Evolutionary conservation across 1,284 basidiomycete genomes (phyloP).

Genomic region (Ustilago trichophora): DNA sequence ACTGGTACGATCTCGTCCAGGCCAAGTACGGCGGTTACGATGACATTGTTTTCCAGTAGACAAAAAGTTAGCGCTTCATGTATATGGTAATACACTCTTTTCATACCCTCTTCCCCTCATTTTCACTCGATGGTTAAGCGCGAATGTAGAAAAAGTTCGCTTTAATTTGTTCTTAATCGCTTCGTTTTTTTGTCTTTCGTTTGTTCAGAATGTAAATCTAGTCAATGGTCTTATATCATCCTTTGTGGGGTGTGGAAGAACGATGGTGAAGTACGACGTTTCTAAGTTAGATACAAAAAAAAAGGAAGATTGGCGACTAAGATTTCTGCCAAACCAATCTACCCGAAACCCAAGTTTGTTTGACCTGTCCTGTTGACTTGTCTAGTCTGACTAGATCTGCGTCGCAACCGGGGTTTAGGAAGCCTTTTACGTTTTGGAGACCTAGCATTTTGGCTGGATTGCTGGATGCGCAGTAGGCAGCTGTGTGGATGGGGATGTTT

Average conservation of each 20-base stretch:
- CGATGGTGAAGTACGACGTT: no score
- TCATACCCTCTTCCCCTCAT: no score
- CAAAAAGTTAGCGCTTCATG: not conserved
- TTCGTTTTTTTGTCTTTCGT: no score
- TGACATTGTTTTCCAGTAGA: slow-evolving; percentile 37
- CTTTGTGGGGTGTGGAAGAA: no score
- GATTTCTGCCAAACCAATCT: slow-evolving; percentile 57
- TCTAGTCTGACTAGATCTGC: slow-evolving; percentile 80
- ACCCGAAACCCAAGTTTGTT: slow-evolving; percentile 83
- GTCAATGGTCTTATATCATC: no score
- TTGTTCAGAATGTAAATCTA: no score
- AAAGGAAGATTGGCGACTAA: no score
- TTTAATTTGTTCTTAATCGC: no score
- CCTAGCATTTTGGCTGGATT: slow-evolving; percentile 84
- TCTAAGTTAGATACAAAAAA: no score
- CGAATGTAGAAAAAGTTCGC: no score
- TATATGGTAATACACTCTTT: no score
- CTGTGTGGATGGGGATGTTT: slow-evolving; percentile 80
- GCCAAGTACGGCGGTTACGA: slow-evolving; percentile 48
- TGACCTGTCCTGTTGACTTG: slow-evolving; percentile 74
- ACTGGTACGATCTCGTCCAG: slow-evolving; percentile 53
- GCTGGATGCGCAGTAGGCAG: slow-evolving; percentile 82
- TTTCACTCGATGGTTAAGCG: no score
- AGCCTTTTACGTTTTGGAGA: slow-evolving; percentile 79
- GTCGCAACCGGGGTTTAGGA: slow-evolving; percentile 79